phyloP scores from a whole-genome alignment of 257 asterid species.

The Haberlea rhodopensis region DNA sequence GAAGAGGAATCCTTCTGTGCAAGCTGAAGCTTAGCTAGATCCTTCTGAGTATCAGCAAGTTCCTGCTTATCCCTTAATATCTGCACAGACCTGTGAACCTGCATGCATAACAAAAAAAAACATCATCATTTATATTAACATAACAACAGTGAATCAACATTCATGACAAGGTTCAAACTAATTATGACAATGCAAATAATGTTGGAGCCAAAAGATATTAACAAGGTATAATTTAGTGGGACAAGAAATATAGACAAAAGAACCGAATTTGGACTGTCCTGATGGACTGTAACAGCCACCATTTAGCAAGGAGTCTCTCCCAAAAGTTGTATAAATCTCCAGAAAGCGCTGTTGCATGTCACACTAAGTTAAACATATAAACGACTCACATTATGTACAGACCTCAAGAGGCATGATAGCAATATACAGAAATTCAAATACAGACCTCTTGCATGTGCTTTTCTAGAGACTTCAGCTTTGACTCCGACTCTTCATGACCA shows the following conservation, averaged over 20 bases:
- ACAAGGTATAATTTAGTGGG: too few relatives aligned
- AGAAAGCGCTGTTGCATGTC: neutral
- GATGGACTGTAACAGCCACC: too few relatives aligned
- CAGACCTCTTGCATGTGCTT: constrained; percentile 89
- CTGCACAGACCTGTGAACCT: constrained; percentile 97
- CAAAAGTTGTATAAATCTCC: too few relatives aligned
- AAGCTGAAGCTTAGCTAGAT: constrained; percentile 87
- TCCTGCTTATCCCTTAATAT: constrained; percentile 93
- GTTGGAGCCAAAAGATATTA: too few relatives aligned
- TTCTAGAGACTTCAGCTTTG: constrained; percentile 79
- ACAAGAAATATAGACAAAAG: too few relatives aligned
- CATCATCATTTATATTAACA: too few relatives aligned
- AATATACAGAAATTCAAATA: constrained; percentile 8
- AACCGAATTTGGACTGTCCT: too few relatives aligned
- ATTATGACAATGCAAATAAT: too few relatives aligned
- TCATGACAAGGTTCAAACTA: too few relatives aligned
- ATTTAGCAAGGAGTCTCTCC: too few relatives aligned
- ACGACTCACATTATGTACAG: neutral
- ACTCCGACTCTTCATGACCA: constrained; percentile 71
- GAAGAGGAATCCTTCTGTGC: constrained; percentile 67
- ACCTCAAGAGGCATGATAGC: neutral
- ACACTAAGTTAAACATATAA: neutral
- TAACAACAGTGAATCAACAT: neutral
- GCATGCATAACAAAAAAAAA: constrained; percentile 19
- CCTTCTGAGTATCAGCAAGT: constrained; percentile 90